These are phyloP conservation scores for Waltiozyma sp. DNA, from an alignment of 1,139 yeast species.

Conservation along the genomic window DNA sequence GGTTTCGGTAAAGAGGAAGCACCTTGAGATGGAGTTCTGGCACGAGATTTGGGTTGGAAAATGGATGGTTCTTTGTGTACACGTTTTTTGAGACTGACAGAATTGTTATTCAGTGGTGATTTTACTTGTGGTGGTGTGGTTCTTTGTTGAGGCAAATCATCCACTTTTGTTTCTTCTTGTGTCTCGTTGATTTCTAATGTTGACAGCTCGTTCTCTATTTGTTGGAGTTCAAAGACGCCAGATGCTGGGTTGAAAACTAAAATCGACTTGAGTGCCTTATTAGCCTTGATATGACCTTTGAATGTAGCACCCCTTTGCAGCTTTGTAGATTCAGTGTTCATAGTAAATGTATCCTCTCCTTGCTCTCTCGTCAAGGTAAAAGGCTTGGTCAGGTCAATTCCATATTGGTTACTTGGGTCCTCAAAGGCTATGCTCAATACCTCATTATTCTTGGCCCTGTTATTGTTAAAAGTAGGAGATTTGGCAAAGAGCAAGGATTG, in stretches of 20 bases:
- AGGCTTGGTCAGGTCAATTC: not conserved
- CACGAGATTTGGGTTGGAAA: constrained; percentile 14
- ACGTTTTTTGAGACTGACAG: constrained; percentile 7
- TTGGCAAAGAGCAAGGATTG: not conserved
- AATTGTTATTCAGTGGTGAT: not conserved
- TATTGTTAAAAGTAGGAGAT: not conserved
- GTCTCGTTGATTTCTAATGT: constrained; percentile 5
- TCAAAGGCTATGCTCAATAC: constrained; percentile 1
- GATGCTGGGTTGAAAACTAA: not conserved
- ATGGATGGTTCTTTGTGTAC: constrained; percentile 13
- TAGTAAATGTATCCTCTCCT: constrained; percentile 10
- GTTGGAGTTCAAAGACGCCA: constrained; percentile 2
- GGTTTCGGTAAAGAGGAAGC: constrained; percentile 2
- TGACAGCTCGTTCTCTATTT: constrained; percentile 3
- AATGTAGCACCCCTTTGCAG: not conserved
- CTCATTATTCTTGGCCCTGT: constrained; percentile 5
- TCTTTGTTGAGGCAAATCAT: not conserved
- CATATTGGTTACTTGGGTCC: not conserved
- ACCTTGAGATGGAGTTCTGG: constrained; percentile 11
- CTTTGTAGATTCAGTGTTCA: not conserved
- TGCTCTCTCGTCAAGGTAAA: constrained; percentile 3
- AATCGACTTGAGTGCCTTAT: not conserved
- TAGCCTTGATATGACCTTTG: constrained; percentile 7
- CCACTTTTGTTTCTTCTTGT: constrained; percentile 7
- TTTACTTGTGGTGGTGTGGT: constrained; percentile 1